Conservation (phyloP, 148 eudicot genomes). For the Amaranthus cruentus region DNA sequence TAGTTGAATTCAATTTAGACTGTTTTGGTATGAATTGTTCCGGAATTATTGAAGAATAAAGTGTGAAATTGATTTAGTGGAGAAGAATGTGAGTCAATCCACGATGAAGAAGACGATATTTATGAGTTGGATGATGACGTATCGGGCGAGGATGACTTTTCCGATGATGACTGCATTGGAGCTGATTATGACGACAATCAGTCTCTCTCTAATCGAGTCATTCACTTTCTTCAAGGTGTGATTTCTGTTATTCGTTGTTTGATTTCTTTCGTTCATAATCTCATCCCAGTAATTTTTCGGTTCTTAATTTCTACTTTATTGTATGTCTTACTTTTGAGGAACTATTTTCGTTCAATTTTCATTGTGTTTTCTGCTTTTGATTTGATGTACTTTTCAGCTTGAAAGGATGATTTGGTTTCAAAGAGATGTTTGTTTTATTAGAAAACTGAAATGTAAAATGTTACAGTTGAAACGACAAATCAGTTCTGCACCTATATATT, state of each 20-base stretch:
- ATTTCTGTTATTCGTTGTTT: not conserved
- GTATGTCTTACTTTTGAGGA: no score
- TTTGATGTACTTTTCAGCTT: not conserved
- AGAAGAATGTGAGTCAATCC: conserved; percentile 11
- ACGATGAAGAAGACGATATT: conserved; percentile 16
- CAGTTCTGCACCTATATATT: not conserved
- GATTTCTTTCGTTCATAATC: not conserved
- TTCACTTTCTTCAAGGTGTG: conserved; percentile 28
- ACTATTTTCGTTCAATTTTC: not conserved
- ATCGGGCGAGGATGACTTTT: conserved; percentile 2
- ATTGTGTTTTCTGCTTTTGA: not conserved
- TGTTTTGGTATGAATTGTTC: not conserved
- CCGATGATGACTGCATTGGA: conserved; percentile 1
- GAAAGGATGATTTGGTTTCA: not conserved
- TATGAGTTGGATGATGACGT: conserved; percentile 7
- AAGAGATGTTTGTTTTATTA: not conserved
- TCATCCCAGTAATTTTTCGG: not conserved
- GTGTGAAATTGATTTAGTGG: conserved; percentile 10
- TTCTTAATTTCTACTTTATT: not conserved
- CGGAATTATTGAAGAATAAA: not conserved
- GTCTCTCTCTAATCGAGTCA: conserved; percentile 18
- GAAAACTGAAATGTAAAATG: not conserved
- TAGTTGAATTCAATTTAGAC: not conserved
- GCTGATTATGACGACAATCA: conserved; percentile 14
- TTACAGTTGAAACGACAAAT: not conserved